These are phyloP conservation scores for Coemansia sp. DNA, from an alignment of 192 early-diverging fungal genomes.

Conservation along the genomic window DNA sequence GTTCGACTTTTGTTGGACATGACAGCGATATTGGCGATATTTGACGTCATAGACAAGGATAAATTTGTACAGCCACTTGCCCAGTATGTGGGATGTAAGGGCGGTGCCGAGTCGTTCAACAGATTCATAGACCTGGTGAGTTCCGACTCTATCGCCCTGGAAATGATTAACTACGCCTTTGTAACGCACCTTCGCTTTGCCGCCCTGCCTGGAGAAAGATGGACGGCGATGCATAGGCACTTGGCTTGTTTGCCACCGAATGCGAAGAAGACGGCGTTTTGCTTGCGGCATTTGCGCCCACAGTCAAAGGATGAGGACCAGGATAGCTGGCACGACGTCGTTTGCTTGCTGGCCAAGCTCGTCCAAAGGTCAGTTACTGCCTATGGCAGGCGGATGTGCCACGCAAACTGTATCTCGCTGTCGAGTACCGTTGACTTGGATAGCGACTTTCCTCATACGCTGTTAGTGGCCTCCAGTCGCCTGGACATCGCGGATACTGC, in stretches of 20 bases:
- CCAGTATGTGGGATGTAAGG: slow-evolving; percentile 6
- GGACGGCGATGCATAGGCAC: background rate
- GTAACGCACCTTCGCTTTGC: slow-evolving; percentile 24
- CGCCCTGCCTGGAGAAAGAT: background rate
- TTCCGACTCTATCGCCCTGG: slow-evolving; percentile 29
- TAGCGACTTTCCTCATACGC: background rate
- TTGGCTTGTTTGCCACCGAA: slow-evolving; percentile 15
- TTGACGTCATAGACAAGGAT: slow-evolving; percentile 11
- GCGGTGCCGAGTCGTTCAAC: background rate
- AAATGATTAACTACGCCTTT: slow-evolving; percentile 33
- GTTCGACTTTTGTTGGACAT: slow-evolving; percentile 25
- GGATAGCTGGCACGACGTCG: slow-evolving; percentile 17
- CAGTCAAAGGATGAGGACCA: background rate
- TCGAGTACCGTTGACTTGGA: background rate
- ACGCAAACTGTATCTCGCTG: slow-evolving; percentile 8
- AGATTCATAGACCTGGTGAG: slow-evolving; percentile 18
- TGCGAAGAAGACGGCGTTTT: slow-evolving; percentile 29
- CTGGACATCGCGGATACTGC: background rate
- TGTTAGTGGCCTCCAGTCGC: slow-evolving; percentile 6
- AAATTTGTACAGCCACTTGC: slow-evolving; percentile 31
- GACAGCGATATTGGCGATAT: slow-evolving; percentile 11
- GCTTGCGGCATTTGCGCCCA: slow-evolving; percentile 17
- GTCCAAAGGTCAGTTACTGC: slow-evolving; percentile 33
- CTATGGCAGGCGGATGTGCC: slow-evolving; percentile 31
- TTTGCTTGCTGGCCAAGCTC: slow-evolving; percentile 22